Evolutionary conservation across 805 yeast genomes (phyloP), one percentile per base, ranked within the genome.

Genomic region (Kuraishia ogatae): DNA sequence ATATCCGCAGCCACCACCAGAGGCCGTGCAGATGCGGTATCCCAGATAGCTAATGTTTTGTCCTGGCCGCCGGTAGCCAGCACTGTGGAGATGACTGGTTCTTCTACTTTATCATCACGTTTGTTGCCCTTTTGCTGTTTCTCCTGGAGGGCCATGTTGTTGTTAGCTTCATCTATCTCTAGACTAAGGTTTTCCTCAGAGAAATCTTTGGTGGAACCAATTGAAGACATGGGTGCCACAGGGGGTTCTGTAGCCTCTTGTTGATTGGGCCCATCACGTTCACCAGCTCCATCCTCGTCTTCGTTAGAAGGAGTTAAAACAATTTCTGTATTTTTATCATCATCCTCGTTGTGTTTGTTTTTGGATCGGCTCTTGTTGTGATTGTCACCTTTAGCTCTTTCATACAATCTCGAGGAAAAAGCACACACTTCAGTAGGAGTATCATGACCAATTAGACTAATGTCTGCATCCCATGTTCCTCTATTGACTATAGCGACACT

Each of bases 21-120:
- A 1, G 99, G 98, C 52, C 89, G 76, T 3, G 91, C 80, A 53
- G 77, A 77, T 1, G 80, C 70, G 0, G 97, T 93, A 63, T 84
- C 84, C 99, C 99, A 93, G 5, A 93, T 74, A 0, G 91, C 96
- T 46, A 94, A 69, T 1, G 91, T 80, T 63, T 89, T 84, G 69
- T 93, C 99, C 69, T 93, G 98, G 11, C 98, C 98, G 15, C 93
- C 97, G 28, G 97, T 87, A 1, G 97, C 97, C n/a, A 93, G 75
- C 0, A 93, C 80, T 0, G 97, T 85, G 7, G 87, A 76, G 53
- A 78, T 39, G 57, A 67, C 13, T 15, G 43, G 13, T 35, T 35
- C 43, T 5, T 35, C 43, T 35, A 35, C n/a, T 15, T 35, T 35
- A 3, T 35, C 43, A 35, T 17, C 17, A 35, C 43, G 43, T 4